Evolutionary conservation across 768 basidiomycete species (phyloP), one percentile per base, ranked within the genome.

Genomic region (Phlebiopsis flavidoalba): DNA sequence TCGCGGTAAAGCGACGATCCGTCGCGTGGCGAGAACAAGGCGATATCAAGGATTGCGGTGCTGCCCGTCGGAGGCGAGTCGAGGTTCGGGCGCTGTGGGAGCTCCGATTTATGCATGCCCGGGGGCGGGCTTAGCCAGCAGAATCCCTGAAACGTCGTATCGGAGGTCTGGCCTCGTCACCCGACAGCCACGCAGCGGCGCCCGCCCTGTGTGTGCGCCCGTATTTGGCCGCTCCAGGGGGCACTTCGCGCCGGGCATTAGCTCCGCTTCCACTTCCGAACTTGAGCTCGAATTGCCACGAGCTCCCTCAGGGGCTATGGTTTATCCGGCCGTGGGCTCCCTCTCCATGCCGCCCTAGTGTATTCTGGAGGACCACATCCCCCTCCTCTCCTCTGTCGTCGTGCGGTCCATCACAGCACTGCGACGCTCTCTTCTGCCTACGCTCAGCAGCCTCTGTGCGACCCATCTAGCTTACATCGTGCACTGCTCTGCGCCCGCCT

Each of bases 361-460:
- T n/a, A 33, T 49, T 58, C 57, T n/a, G n/a, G n/a, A n/a, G n/a
- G n/a, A n/a, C n/a, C 4, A 21, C 24, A 58, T 58, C 48, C 47
- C 57, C 57, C 57, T 35, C n/a, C 56, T 48, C 33, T 14, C 15
- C 57, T 31, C 15, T n/a, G n/a, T 58, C 57, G 57, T 33, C 57
- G 57, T n/a, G n/a, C n/a, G n/a, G n/a, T 37, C 35, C 47, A 50
- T 36, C 57, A 58, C 57, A 58, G 57, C 47, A 48, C 57, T n/a
- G n/a, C 57, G 57, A 58, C 57, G 57, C 47, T 26, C 57, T n/a
- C n/a, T n/a, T n/a, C 57, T 33, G 22, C 17, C 45, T 43, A 10
- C 31, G 45, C 10, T 45, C 15, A 15, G 22, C 17, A 52, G 51
- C 24, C 26, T 19, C 51, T 21, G 15, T 10, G 48, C 51, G n/a